phyloP scores from a whole-genome alignment of 176 grass and related monocot species.

The Oropetium thomaeum region DNA sequence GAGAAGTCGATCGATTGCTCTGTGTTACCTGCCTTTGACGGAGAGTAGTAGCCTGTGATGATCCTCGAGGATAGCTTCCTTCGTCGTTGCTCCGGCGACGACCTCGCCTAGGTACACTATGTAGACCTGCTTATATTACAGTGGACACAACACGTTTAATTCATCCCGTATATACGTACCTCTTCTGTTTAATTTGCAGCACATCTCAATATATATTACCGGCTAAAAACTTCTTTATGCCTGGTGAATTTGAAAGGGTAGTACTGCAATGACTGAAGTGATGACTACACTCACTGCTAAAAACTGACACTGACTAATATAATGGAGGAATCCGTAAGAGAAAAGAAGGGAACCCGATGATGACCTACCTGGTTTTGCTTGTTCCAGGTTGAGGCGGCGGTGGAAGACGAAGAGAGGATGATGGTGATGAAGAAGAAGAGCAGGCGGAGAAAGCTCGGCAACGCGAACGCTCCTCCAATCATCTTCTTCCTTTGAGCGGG shows the following conservation, averaged over 20 bases:
- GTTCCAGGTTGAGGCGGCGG: conserved; percentile 18
- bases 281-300: too few relatives aligned
- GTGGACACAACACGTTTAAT: not conserved
- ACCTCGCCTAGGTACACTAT: conserved; percentile 75
- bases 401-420: conserved; percentile 31
- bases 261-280: not conserved
- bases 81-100: conserved; percentile 40
- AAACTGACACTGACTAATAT: too few relatives aligned
- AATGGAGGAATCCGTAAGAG: not conserved
- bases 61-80: conserved; percentile 45
- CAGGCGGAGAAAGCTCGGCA: conserved; percentile 35
- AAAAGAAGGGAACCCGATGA: not conserved
- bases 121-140: conserved; percentile 48
- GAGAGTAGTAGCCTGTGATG: conserved; percentile 70
- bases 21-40: conserved; percentile 61
- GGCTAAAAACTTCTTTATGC: too few relatives aligned
- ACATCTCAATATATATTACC: too few relatives aligned
- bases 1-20: not conserved
- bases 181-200: not conserved
- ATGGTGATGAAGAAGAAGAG: conserved; percentile 31
- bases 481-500: conserved; percentile 14
- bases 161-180: not conserved
- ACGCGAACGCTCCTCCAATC: not conserved
- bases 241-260: not conserved
- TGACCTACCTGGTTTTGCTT: conserved; percentile 49